Evolutionary conservation across 495 filamentous ascomycete species (phyloP).

Genomic region (Corynascus novoguineensis): DNA sequence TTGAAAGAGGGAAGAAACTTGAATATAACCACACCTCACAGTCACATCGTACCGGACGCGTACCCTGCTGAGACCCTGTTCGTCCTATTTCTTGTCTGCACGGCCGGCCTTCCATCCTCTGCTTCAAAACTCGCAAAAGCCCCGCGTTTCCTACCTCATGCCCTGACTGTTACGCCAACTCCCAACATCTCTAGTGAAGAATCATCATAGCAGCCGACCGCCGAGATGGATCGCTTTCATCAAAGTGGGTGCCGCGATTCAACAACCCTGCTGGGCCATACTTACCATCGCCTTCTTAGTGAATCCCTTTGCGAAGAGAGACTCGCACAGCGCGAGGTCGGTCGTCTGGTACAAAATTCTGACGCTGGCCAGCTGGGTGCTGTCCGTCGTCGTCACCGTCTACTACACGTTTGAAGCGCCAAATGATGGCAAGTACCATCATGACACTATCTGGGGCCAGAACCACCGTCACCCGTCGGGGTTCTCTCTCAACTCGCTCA

Average conservation of each 20-base stretch:
- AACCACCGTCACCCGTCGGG: conserved; percentile 60
- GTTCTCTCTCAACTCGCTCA: conserved; percentile 66
- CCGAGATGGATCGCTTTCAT: conserved; percentile 40
- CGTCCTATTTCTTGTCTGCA: background rate
- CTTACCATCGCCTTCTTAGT: conserved; percentile 31
- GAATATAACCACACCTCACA: background rate
- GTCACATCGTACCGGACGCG: background rate
- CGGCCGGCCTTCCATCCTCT: background rate
- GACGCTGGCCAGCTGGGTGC: conserved; percentile 64
- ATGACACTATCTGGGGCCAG: conserved; percentile 61
- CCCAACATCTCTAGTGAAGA: background rate
- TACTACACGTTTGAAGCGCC: conserved; percentile 64
- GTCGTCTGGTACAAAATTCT: conserved; percentile 58
- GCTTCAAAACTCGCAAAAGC: background rate
- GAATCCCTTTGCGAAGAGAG: conserved; percentile 64
- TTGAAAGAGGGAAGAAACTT: background rate
- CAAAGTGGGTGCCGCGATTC: conserved; percentile 32
- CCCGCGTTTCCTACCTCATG: background rate
- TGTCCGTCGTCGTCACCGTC: conserved; percentile 60
- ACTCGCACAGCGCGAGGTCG: conserved; percentile 50
- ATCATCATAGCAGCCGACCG: background rate
- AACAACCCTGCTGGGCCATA: background rate
- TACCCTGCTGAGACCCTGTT: background rate
- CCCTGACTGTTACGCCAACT: background rate
- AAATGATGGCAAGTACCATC: conserved; percentile 50